Base-by-base conservation (phyloP, 352 stramenopile genomes). In the Phytophthora fragariaefolia region DNA sequence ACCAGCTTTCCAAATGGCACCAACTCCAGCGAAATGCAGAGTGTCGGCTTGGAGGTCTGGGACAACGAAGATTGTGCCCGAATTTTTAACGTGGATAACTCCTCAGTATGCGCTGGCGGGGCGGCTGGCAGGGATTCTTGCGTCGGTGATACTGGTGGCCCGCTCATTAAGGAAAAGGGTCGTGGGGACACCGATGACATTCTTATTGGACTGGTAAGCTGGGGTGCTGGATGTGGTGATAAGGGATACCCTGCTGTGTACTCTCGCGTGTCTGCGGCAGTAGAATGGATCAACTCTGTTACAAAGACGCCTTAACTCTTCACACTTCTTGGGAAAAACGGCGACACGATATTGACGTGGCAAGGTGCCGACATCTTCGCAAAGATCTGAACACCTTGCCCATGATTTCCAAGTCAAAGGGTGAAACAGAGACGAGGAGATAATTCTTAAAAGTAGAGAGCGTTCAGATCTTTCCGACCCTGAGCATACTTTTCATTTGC, bases 191-290 rank as follows among this genome's bases (percentile, higher is more conserved):
- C 9, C n/a, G 50, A 60, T 22, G 77, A 83, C n/a, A 30, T 72
- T n/a, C 51, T 85, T 2, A 51, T 90, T 10, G 82, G 82, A 10
- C 50, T 90, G 27, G 71, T 83, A 18, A 85, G 66, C 65, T 88
- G 79, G 77, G 77, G 77, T 10, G 59, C 73, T 28, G 76, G 76
- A 26, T 89, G 82, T 26, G 80, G 73, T 17, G 51, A 67, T 6
- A 58, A 50, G 17, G 71, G 72, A n/a, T 71, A 70, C 13, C 82
- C 82, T 3, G 67, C 71, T 2, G 76, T 91, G 10, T 89, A 87
- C 76, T 73, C 79, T 3, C 74, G 78, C 17, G 76, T 91, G 43
- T 79, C 80, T 1, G 40, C 40, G 9, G 40, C 40, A 26, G 3
- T 47, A 26, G 20, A 47, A 1, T 47, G 40, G 40, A 47, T 47